Evolutionary conservation across 192 early-diverging fungal genomes (phyloP), one percentile per base, ranked within the genome.

Genomic region (Thamnidium elegans): DNA sequence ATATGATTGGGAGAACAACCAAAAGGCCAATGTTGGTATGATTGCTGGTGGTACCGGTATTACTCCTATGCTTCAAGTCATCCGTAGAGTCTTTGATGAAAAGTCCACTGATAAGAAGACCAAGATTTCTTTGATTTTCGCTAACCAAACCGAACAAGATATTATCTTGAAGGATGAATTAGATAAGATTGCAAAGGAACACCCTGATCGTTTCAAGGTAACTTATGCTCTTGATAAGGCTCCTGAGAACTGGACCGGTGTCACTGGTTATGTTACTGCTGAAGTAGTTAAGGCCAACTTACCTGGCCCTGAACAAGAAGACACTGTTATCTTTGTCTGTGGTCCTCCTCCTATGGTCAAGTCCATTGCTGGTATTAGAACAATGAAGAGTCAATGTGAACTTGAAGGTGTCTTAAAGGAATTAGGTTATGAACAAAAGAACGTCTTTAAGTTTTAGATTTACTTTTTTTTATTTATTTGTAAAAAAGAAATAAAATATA

Each of bases 341-440:
- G 74, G 92, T n/a, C 92, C 92, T 43, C 60, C 75, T 45, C 83
- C 73, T 21, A 89, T 94, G 89, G 77, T 94, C 69, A 81, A 78
- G 61, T 45, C 76, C 7, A 61, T 94, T 56, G 86, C 88, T 68
- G 95, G 95, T 21, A 50, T 75, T 58, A 98, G 96, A 85, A 87
- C 82, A 5, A 82, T 81, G 44, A 89, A 73, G 59, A 84, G 82
- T 21, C 96, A 96, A 77, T 94, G 96, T 47, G 82, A 87, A 34
- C 69, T 98, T 47, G 77, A 71, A 21, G 96, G 96, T 54, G 75
- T 94, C 17, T 79, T 98, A 46, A 87, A 90, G 82, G 82, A 89
- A 71, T 59, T 59, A 34, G 56, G 56, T 44, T 59, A 59, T 59
- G 14, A 31, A 20, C 36, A 59, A 17, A 34, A 59, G 42, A 59